Evolutionary conservation across 2,329 filamentous ascomycete species (phyloP), one percentile per base, ranked within the genome.

Genomic region (Hymenoscyphus fraxineus): DNA sequence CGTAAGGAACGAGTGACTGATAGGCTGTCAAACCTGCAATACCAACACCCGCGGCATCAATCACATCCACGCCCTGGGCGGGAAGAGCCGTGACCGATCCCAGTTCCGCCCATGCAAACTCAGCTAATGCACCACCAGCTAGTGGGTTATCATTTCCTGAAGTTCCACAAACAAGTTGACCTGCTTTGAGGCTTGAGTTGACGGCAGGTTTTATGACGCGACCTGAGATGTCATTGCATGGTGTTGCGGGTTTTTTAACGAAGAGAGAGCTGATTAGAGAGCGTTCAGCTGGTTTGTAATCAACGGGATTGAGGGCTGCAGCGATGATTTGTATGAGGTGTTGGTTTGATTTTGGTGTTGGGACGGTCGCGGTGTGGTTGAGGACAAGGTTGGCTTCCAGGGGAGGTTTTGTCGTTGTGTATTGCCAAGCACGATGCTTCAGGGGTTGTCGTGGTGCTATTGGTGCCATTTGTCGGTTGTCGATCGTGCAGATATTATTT

Each of bases 201-300:
- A 64, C 44, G 1, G 64, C 70, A 2, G 65, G 58, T 10, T 73
- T 73, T 1, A 71, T 66, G 35, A 81, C 75, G 1, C 71, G 72
- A 19, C 79, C 79, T 4, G 76, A 73, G 58, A 73, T 71, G 64
- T 80, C 79, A 64, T 77, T 77, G 31, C 79, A 78, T 0, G 83
- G 83, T 0, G 78, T 78, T 2, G 79, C 80, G 0, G 81, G 80
- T 3, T 72, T 73, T 32, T 73, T 70, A 57, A 82, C 73, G 0
- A 79, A 51, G n/a, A 78, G 66, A 2, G 77, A 75, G 2, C 73
- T 73, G 6, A 83, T 63, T 2, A 80, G 27, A 0, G 80, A 74
- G 35, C 81, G 76, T 71, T 88, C 86, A 12, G 84, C 79, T 1
- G 84, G 67, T 74, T 89, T 89, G 79, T 86, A 84, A 78, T 90